Evolutionary conservation across 1,139 yeast genomes (phyloP).

Genomic region (Sugiyamaella grinbergsii): DNA sequence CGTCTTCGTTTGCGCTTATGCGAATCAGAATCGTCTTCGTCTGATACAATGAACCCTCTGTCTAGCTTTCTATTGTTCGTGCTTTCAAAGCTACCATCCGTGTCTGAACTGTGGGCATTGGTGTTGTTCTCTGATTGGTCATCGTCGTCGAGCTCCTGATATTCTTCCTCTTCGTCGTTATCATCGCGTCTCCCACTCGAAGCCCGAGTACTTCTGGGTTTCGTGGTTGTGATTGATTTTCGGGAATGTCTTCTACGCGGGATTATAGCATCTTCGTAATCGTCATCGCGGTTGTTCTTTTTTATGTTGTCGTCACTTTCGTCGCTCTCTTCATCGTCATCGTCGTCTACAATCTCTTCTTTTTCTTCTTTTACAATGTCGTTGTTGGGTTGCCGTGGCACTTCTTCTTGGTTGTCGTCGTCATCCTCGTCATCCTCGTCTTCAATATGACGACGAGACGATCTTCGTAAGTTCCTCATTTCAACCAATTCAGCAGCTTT

Average conservation of each 20-base stretch:
- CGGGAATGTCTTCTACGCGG: constrained; percentile 21
- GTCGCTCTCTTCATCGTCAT: constrained; percentile 18
- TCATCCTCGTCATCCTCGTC: constrained; percentile 23
- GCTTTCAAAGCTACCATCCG: constrained; percentile 23
- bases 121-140: constrained; percentile 29
- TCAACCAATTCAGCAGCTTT: constrained; percentile 26
- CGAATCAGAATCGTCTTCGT: constrained; percentile 26
- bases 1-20: constrained; percentile 28
- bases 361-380: constrained; percentile 26
- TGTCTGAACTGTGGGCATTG: neutral
- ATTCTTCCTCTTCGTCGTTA: constrained; percentile 30
- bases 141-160: constrained; percentile 27
- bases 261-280: constrained; percentile 18
- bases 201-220: no score
- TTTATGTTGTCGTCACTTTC: constrained; percentile 10
- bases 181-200: constrained; percentile 34
- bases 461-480: constrained; percentile 10
- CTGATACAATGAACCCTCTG: constrained; percentile 16
- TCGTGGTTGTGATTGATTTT: constrained; percentile 24
- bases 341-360: constrained; percentile 20
- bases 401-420: constrained; percentile 7
- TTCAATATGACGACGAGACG: constrained; percentile 12
- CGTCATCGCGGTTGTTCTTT: constrained; percentile 19
- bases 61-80: constrained; percentile 28
- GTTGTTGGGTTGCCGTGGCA: constrained; percentile 24